Conservation (phyloP, 2,329 filamentous ascomycete genomes). For the Huntiella savannae region DNA sequence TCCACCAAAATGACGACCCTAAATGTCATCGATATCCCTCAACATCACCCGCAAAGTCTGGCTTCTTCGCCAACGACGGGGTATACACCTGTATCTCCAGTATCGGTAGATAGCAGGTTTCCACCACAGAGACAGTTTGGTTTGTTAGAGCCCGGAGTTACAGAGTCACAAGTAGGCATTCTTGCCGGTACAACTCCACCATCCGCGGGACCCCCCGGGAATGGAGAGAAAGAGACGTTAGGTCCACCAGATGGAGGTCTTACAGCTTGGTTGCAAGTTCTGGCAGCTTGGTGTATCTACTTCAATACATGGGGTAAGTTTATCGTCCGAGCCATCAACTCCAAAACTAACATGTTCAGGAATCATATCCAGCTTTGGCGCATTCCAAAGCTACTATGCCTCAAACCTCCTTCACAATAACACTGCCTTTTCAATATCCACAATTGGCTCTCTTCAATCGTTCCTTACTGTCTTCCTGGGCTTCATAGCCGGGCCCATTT, state of each 20-base stretch:
- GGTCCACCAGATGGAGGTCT: conserved; percentile 16
- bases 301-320: conserved; percentile 19
- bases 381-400: conserved; percentile 20
- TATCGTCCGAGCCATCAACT: not conserved
- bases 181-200: not conserved
- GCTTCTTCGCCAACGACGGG: not conserved
- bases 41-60: not conserved
- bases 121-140: not conserved
- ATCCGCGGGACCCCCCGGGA: not conserved
- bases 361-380: conserved; percentile 17
- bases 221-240: too few relatives aligned
- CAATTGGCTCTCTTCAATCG: conserved; percentile 21
- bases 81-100: not conserved
- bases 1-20: not conserved
- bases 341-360: not conserved
- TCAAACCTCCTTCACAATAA: conserved; percentile 13
- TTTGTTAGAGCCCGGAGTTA: not conserved
- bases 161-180: not conserved
- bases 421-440: conserved; percentile 18
- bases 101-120: not conserved
- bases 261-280: conserved; percentile 21
- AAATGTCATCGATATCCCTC: not conserved
- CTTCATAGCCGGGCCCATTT: conserved; percentile 21
- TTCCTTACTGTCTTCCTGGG: conserved; percentile 22
- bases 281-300: conserved; percentile 19